A percentile compares a stretch with the other conserved stretches of the same genome.
Conservation (phyloP, 257 asterid genomes). For the Oldenlandia corymbosa region DNA sequence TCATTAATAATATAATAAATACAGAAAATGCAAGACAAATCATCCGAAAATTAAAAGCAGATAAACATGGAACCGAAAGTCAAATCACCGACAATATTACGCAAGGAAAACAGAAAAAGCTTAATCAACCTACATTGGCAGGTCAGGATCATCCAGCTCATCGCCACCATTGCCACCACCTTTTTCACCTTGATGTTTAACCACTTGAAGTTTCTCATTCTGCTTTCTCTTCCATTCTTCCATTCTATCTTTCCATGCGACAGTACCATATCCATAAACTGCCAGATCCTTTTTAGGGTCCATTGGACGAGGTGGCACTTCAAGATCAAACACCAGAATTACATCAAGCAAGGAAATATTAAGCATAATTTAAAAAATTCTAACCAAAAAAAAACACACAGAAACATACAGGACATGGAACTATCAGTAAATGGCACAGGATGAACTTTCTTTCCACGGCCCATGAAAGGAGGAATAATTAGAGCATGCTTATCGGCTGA, state of each 20-base stretch:
- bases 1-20: not conserved
- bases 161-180: conserved; percentile 49
- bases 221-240: conserved; percentile 97
- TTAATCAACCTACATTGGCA: conserved; percentile 73
- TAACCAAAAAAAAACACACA: not conserved
- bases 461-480: conserved; percentile 72
- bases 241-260: conserved; percentile 99
- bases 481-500: conserved; percentile 96
- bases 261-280: conserved; percentile 90
- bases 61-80: conserved; percentile 15
- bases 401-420: conserved; percentile 58
- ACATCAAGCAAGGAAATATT: conserved; percentile 13
- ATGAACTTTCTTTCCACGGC: conserved; percentile 74
- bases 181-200: conserved; percentile 78
- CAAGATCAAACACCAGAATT: conserved; percentile 9
- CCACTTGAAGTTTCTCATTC: conserved; percentile 84
- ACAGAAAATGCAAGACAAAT: conserved; percentile 23
- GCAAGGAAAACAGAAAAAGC: conserved; percentile 24
- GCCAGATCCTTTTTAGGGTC: conserved; percentile 97
- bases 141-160: conserved; percentile 80
- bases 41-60: conserved; percentile 16
- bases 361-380: conserved; percentile 3
- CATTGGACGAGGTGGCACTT: conserved; percentile 94
- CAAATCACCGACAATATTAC: conserved; percentile 40
- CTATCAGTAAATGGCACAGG: conserved; percentile 67